These are phyloP conservation scores for Metschnikowia borealis DNA, from an alignment of 805 yeast species.

Conservation along the genomic window DNA sequence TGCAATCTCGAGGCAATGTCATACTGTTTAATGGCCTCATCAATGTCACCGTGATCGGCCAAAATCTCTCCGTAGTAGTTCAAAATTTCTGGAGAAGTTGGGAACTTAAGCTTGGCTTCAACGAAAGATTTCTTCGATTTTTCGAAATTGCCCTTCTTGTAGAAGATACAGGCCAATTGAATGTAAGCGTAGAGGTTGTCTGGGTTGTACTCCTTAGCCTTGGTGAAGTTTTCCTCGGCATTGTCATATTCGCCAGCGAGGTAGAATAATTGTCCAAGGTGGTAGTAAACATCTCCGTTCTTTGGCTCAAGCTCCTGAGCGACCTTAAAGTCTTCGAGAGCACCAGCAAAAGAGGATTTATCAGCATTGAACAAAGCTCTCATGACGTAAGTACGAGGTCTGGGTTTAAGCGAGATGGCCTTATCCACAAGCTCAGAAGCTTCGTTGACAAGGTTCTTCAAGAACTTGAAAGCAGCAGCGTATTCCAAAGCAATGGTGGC, in stretches of 20 bases:
- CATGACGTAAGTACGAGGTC: conserved; percentile 77
- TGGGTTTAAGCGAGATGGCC: conserved; percentile 65
- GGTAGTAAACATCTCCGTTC: conserved; percentile 84
- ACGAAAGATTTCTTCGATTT: conserved; percentile 64
- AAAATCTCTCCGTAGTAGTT: conserved; percentile 94
- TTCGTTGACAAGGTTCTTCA: conserved; percentile 64
- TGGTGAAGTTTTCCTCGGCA: conserved; percentile 72
- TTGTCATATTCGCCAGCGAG: conserved; percentile 67
- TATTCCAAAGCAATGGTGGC: conserved; percentile 78
- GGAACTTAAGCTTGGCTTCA: conserved; percentile 69
- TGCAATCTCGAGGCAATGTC: conserved; percentile 84
- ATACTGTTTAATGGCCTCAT: conserved; percentile 75
- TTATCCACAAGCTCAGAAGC: conserved; percentile 63
- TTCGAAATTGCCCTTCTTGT: conserved; percentile 63
- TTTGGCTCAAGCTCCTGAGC: conserved; percentile 69
- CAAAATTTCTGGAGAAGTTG: conserved; percentile 86
- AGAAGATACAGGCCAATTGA: conserved; percentile 88
- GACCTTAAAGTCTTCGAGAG: conserved; percentile 59
- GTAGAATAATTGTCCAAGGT: conserved; percentile 88
- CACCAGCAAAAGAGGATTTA: conserved; percentile 56
- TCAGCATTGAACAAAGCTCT: conserved; percentile 84
- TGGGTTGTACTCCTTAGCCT: conserved; percentile 71
- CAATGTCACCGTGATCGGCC: conserved; percentile 71
- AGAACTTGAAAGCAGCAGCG: conserved; percentile 75
- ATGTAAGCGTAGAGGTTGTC: conserved; percentile 79